These are phyloP conservation scores for Phalaenopsis equestris DNA, from an alignment of 106 monocot genomes.

Conservation along the genomic window DNA sequence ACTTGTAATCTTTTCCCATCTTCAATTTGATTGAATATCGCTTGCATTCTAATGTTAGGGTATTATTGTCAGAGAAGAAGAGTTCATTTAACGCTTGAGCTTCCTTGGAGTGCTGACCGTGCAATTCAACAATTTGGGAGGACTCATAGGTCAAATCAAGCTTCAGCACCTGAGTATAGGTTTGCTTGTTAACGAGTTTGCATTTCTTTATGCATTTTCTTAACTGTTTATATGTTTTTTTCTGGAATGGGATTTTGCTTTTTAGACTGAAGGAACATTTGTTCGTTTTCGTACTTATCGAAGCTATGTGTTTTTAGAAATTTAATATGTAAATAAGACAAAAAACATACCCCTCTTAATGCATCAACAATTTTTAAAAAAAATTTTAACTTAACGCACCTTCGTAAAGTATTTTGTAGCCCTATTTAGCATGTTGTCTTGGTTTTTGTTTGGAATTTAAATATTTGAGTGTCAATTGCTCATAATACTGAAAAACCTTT, in stretches of 20 bases:
- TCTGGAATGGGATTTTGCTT: neutral
- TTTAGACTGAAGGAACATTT: neutral
- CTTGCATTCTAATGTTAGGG: neutral
- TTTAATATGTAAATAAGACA: neutral
- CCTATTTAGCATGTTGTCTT: neutral
- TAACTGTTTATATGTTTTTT: neutral
- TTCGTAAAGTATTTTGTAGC: neutral
- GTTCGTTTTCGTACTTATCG: neutral
- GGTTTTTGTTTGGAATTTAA: too few species aligned
- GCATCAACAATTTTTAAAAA: neutral
- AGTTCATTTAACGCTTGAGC: conserved; percentile 96
- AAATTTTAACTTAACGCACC: too few species aligned
- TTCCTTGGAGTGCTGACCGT: conserved; percentile 99
- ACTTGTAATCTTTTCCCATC: conserved; percentile 6
- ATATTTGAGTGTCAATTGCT: too few species aligned
- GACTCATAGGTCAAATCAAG: conserved; percentile 98
- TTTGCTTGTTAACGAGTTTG: conserved; percentile 6
- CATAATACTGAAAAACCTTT: too few species aligned
- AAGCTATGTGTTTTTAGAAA: neutral
- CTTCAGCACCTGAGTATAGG: conserved; percentile 96
- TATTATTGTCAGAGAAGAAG: conserved; percentile 54
- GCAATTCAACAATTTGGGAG: conserved; percentile 99
- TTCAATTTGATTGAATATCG: neutral
- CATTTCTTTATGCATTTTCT: neutral
- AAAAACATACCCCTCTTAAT: neutral